A percentile compares a stretch with the other conserved stretches of the same genome.
Conservation (phyloP, 176 grass and related monocot species). For the Oryza meyeriana region DNA sequence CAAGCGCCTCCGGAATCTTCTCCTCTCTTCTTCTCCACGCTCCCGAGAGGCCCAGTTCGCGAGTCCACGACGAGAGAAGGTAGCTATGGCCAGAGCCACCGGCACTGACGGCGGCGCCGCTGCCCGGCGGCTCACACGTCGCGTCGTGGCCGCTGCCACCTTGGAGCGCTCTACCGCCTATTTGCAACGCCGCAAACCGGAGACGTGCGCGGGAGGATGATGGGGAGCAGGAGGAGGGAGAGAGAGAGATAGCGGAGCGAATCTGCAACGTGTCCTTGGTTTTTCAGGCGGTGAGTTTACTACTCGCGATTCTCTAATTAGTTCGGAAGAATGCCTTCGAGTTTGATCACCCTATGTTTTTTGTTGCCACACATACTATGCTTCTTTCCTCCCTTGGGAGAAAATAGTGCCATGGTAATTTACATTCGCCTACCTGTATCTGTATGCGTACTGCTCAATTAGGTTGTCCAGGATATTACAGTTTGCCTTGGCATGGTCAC, state of each 20-base stretch:
- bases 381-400: background rate
- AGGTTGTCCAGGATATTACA: background rate
- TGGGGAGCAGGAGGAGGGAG: background rate
- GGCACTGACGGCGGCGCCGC: background rate
- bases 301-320: background rate
- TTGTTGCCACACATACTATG: too few species aligned
- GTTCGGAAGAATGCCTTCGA: background rate
- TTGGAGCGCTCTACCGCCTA: background rate
- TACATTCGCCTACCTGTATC: background rate
- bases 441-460: background rate
- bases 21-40: too few species aligned
- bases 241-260: background rate
- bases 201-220: background rate
- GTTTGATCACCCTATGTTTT: too few species aligned
- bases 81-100: background rate
- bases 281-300: background rate
- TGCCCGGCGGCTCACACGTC: slow-evolving; percentile 5
- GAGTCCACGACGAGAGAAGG: too few species aligned
- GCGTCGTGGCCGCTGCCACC: background rate
- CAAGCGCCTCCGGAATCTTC: too few species aligned
- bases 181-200: background rate
- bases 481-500: too few species aligned
- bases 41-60: too few species aligned
- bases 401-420: background rate
- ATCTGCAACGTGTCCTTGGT: background rate